Conservation (phyloP, 805 yeast genomes). For the Sugiyamaella floridensis region DNA sequence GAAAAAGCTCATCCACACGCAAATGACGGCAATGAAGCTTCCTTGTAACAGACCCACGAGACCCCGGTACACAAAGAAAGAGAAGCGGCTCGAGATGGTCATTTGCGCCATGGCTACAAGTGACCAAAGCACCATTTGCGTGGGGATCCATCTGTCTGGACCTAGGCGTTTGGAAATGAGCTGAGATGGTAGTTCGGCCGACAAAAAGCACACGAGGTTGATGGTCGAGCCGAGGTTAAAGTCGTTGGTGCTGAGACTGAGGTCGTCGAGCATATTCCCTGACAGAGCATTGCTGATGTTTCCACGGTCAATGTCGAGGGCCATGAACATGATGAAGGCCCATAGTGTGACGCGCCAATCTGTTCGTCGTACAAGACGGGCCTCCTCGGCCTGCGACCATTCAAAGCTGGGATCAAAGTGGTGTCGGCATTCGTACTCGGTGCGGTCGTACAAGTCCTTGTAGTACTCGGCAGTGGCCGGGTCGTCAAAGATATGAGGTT, state of each 20-base stretch:
- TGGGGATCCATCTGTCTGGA: conserved; percentile 56
- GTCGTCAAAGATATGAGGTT: conserved; percentile 31
- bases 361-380: conserved; percentile 40
- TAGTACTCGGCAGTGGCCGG: conserved; percentile 40
- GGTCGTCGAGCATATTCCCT: conserved; percentile 46
- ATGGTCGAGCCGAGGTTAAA: conserved; percentile 53
- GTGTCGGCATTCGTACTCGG: conserved; percentile 47
- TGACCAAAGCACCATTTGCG: conserved; percentile 50
- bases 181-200: conserved; percentile 61
- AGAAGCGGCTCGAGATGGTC: conserved; percentile 34
- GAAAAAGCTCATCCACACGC: conserved; percentile 56
- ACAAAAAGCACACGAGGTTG: conserved; percentile 44
- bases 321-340: conserved; percentile 51
- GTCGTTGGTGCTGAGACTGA: conserved; percentile 46
- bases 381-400: conserved; percentile 45
- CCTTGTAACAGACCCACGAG: conserved; percentile 53
- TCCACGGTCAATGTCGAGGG: conserved; percentile 50
- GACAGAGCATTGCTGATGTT: conserved; percentile 51
- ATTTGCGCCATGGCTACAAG: conserved; percentile 47
- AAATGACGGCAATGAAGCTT: conserved; percentile 55
- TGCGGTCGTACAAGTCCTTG: conserved; percentile 36
- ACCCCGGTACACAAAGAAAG: conserved; percentile 44
- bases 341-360: conserved; percentile 48
- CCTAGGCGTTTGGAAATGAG: conserved; percentile 57
- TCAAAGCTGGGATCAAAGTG: conserved; percentile 47